Evolutionary conservation across 176 grass and related monocot species (phyloP), one percentile per base, ranked within the genome.

Genomic region (Thalia dealbata): DNA sequence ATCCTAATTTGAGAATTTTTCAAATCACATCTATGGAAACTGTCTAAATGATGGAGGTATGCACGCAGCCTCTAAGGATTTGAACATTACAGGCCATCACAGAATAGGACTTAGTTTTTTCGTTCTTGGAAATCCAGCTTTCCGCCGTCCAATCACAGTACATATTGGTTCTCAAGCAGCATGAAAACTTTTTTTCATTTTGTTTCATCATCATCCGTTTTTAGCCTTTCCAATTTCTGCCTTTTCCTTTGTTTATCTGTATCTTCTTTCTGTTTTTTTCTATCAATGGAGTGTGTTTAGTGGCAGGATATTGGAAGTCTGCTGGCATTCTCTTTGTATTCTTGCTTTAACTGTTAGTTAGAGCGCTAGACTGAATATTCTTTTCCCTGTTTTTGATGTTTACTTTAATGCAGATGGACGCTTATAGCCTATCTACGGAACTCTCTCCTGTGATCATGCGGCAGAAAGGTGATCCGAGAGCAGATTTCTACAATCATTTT

Each of bases 391-490:
- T 16, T 51, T 22, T 54, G 30, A 48, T 61, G 11, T 61, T 46
- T 14, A 46, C 32, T 13, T 48, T 71, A n/a, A 81, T 85, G 81
- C 81, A 99, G 95, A 99, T 99, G 90, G 85, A 99, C 68, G 87
- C 95, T 70, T 67, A 80, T 82, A 93, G 87, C 76, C 83, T 99
- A 80, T 87, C 95, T 67, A 79, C 93, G 74, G 95, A 99, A 86
- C 80, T 99, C 65, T 81, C 90, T 22, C 95, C 87, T 74, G 81
- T 92, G 81, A 93, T 99, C 50, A 88, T 99, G 85, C 86, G 90
- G 87, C 82, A 82, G 58, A 82, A 93, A 86, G 95, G 79, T 3
- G 95, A 99, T 73, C 75, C 90, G 78, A 85, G 87, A 50, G 86
- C 85, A 54, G 87, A 97, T 86, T 74, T 92, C 70, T 78, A 85